A percentile compares a stretch with the other conserved stretches of the same genome.
phyloP scores from a whole-genome alignment of 495 filamentous ascomycete genomes.

The Tetracladium marchalianum region DNA sequence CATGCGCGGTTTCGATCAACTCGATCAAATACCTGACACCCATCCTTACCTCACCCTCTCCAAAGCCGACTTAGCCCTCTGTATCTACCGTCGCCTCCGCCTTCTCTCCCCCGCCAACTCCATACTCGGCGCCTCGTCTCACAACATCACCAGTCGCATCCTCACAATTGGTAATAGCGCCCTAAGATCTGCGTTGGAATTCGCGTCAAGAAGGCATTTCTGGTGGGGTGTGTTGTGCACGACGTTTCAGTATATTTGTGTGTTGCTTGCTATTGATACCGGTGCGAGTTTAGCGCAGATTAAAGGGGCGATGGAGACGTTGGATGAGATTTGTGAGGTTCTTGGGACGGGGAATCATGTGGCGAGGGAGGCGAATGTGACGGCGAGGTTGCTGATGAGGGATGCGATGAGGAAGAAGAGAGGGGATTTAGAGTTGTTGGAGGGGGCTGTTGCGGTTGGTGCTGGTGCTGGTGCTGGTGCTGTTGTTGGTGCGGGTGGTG shows the following conservation, averaged over 20 bases:
- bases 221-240: conserved; percentile 45
- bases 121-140: background rate
- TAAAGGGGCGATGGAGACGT: conserved; percentile 33
- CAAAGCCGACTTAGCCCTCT: conserved; percentile 39
- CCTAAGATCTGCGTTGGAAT: conserved; percentile 21
- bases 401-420: conserved; percentile 8
- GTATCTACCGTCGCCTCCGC: conserved; percentile 34
- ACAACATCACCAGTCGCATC: conserved; percentile 1
- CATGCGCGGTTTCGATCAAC: background rate
- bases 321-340: conserved; percentile 29
- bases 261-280: conserved; percentile 40
- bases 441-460: conserved; percentile 13
- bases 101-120: conserved; percentile 19
- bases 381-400: conserved; percentile 30
- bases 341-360: conserved; percentile 31
- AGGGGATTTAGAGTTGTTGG: conserved; percentile 4
- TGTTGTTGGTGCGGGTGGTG: conserved; percentile 9
- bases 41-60: conserved; percentile 30
- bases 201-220: conserved; percentile 26
- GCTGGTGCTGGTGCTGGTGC: conserved; percentile 12
- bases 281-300: conserved; percentile 33
- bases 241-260: conserved; percentile 41
- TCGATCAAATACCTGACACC: conserved; percentile 18
- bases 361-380: conserved; percentile 37
- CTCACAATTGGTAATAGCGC: conserved; percentile 14